Base-by-base conservation (phyloP, 2,329 filamentous ascomycete species). In the Alternaria novae-zelandiae region DNA sequence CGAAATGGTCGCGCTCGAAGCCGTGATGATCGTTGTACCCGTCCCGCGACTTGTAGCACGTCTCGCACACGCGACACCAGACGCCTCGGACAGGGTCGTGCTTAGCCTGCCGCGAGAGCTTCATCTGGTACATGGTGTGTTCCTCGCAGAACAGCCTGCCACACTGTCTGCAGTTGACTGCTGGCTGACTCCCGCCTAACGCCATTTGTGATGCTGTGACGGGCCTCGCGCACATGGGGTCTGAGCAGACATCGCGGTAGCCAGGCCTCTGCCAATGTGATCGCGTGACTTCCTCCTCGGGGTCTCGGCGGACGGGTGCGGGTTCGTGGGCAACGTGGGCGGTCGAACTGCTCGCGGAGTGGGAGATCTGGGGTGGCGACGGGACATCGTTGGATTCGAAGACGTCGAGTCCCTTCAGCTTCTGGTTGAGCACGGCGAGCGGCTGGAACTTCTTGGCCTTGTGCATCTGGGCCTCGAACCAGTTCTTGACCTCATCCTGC, bases 101-200 rank as follows among this genome's bases (percentile, higher is more conserved):
- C 62, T 90, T 87, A 5, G 96, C 96, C 28, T 94, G 91, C 58
- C 94, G 86, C 9, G 94, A 97, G 11, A 99, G 85, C 83, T 96
- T 97, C 92, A 98, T 98, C 83, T 99, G 95, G 77, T 98, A 99
- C 94, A 99, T 97, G 56, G 96, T 98, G 79, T 99, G 96, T 71
- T 95, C 92, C 76, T 98, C 96, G 80, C 96, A 99, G 78, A 98
- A 99, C 44, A 99, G 83, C 71, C 91, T 90, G 7, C 96, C 96
- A 74, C 96, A 99, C 67, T 94, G 93, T 67, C 96, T 87, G 80
- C 96, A 99, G 79, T 99, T 97, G 73, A 99, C 90, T 73, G 87
- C 94, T 17, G 94, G 93, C 73, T 91, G 94, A 7, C 91, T 86
- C 3, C 91, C 86, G 1, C 93, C 94, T 6, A 99, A 83, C 25